These are phyloP conservation scores for Saccharomycopsis selenospora DNA, from an alignment of 805 yeast genomes.

Conservation along the genomic window DNA sequence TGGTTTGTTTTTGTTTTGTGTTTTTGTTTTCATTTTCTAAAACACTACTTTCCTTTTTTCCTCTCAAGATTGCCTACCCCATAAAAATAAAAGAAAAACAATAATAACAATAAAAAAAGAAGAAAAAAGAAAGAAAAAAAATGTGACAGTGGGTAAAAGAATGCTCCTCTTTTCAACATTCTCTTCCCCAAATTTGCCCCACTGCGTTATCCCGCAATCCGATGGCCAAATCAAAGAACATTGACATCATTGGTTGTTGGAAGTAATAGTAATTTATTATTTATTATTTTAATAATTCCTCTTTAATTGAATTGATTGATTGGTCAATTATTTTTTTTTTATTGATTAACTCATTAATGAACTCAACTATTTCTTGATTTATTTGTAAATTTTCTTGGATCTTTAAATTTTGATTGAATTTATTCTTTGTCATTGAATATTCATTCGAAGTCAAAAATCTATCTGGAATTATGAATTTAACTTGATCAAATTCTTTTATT, in stretches of 20 bases:
- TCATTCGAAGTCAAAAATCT: constrained; percentile 2
- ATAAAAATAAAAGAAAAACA: too few species aligned
- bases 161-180: not conserved
- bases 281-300: not conserved
- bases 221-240: not conserved
- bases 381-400: constrained; percentile 1
- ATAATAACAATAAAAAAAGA: too few species aligned
- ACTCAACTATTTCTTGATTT: constrained; percentile 7
- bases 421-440: not conserved
- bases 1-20: too few species aligned
- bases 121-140: too few species aligned
- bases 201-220: not conserved
- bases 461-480: constrained; percentile 3
- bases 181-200: constrained; percentile 3
- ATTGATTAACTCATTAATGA: constrained; percentile 10
- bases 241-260: not conserved
- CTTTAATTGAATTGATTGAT: not conserved
- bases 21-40: too few species aligned
- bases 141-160: too few species aligned
- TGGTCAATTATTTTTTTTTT: not conserved
- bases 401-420: constrained; percentile 5
- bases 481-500: constrained; percentile 6
- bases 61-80: too few species aligned
- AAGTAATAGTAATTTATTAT: not conserved
- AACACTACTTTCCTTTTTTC: too few species aligned